Evolutionary conservation across 179 eudicot genomes (phyloP), one percentile per base, ranked within the genome.

Genomic region (Silene vulgaris): DNA sequence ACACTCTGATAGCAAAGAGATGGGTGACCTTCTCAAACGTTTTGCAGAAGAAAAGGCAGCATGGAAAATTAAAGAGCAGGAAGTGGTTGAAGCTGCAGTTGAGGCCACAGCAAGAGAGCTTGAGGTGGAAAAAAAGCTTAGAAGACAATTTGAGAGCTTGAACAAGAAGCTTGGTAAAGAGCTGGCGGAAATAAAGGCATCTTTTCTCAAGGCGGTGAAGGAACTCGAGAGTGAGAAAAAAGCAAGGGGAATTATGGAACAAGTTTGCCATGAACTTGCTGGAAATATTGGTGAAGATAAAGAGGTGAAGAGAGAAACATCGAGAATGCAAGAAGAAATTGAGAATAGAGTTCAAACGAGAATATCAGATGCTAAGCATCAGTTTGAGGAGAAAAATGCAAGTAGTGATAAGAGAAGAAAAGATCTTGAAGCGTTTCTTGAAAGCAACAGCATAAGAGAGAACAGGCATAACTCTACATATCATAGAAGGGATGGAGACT

Each of bases 101-200:
- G 88, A 84, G 71, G 85, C 97, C n/a, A 75, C 48, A 69, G 72
- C 72, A 40, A 84, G 80, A 75, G 97, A 95, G 77, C 89, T 95
- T n/a, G 99, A 92, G 77, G 86, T 77, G 23, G 99, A 95, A 82
- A 82, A 85, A 73, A 95, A 90, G 83, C 81, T 92, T 37, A 88
- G 97, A 77, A 77, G 89, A 62, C 86, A 90, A 66, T 75, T 81
- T 69, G 96, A 92, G 88, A 86, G 91, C 82, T 80, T 92, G 81
- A 95, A 90, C 83, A 90, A 89, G 80, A 92, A 87, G 75, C 89
- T 95, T n/a, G 99, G 97, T 54, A 85, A 82, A 54, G 97, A 92
- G 79, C 80, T 95, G 54, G 84, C 90, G 13, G 97, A 89, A 43
- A 69, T 23, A 19, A 69, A 69, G 57, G 26, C 72, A 28, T 69